phyloP scores from a whole-genome alignment of 176 grass and related monocot genomes.

The Aegilops sharonensis region DNA sequence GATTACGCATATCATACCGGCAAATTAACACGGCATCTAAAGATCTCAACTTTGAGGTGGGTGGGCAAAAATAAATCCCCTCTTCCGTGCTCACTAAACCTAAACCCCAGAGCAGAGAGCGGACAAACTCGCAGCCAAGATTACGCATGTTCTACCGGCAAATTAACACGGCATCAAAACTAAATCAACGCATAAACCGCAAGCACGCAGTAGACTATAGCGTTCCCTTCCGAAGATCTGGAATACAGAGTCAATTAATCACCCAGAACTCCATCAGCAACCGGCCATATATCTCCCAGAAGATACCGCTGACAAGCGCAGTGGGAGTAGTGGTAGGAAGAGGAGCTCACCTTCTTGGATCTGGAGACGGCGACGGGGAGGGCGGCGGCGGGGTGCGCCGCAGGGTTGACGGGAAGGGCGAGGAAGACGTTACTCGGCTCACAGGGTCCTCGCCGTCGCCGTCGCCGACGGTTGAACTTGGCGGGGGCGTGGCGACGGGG shows the following conservation, averaged over 20 bases:
- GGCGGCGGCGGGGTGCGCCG: no score
- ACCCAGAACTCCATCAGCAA: neutral
- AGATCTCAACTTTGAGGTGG: no score
- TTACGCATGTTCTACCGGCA: neutral
- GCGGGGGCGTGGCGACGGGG: no score
- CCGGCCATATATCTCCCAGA: neutral
- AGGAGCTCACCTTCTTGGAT: neutral
- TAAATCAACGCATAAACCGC: neutral
- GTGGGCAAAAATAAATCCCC: no score
- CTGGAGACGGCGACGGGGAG: neutral
- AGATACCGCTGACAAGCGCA: neutral
- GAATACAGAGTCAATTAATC: neutral
- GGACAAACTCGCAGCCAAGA: neutral
- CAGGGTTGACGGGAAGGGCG: neutral
- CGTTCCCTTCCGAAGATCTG: neutral
- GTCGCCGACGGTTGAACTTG: neutral
- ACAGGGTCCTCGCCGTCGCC: neutral
- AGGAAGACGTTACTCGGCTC: neutral
- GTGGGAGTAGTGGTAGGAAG: neutral
- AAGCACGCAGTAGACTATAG: neutral
- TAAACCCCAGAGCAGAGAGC: neutral
- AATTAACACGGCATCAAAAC: neutral
- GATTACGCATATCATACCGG: neutral
- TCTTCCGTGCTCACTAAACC: no score
- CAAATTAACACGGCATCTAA: neutral